Evolutionary conservation across 1,284 basidiomycete species (phyloP), one percentile per base, ranked within the genome.

Genomic region (Pascua sp.): DNA sequence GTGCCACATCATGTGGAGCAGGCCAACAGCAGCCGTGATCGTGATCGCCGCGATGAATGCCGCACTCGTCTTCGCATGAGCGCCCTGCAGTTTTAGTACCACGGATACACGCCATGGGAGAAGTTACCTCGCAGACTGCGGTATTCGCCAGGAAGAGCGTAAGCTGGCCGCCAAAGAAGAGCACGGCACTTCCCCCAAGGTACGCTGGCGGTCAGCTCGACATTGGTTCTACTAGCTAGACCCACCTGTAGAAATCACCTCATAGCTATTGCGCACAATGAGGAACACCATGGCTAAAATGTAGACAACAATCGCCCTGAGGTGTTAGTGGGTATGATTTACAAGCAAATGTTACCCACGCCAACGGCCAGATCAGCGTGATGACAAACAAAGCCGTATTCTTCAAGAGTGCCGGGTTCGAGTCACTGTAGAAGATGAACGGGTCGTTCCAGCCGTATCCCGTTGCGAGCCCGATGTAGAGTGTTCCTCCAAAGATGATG

Each of bases 351-450:
- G 39, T 4, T 11, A 83, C 85, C 70, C 71, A 91, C 86, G 77
- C 81, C 50, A 81, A 85, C n/a, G 90, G 91, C 90, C 90, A 91
- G 47, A 93, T 84, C 62, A 84, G 84, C 12, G 88, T 88, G 53
- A 92, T 72, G 4, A 91, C 83, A 67, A 92, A 93, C 24, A 93
- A 76, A 13, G 87, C 79, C 49, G 86, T 84, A 67, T 83, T 87
- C 59, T 78, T 76, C 40, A 92, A 79, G 2, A 81, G 68, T 16
- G 76, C 57, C 1, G 83, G 52, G 11, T 63, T 52, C 0, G 40
- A 51, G 1, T 53, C 54, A 49, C 78, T 79, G 5, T 83, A 82
- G 2, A 84, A 81, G 53, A 91, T 84, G 55, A 92, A 84, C 4
- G 80, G 73, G 4, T 66, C 55, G 0, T 87, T 88, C 62, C 89